Conservation (phyloP, 805 yeast species). For the Debaryomyces prosopidis region DNA sequence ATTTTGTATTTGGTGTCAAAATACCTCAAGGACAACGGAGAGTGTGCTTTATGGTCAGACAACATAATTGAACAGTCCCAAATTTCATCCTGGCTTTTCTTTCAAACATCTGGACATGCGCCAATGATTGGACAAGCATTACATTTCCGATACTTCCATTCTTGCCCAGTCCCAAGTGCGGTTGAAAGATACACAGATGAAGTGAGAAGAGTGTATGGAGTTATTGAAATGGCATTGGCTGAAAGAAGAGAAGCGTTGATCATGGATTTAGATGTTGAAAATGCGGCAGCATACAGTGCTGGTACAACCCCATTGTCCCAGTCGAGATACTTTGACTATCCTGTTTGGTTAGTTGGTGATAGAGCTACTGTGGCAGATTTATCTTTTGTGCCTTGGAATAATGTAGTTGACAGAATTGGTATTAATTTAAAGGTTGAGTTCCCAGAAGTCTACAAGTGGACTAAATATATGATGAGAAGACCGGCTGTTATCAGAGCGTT, state of each 20-base stretch:
- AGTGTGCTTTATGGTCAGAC: slow-evolving; percentile 77
- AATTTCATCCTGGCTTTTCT: slow-evolving; percentile 85
- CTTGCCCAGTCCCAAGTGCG: slow-evolving; percentile 82
- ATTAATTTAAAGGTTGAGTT: slow-evolving; percentile 83
- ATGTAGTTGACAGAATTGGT: slow-evolving; percentile 90
- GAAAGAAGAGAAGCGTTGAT: slow-evolving; percentile 87
- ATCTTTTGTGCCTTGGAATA: slow-evolving; percentile 95
- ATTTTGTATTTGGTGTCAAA: slow-evolving; percentile 77
- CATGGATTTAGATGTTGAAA: slow-evolving; percentile 85
- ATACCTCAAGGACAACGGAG: slow-evolving; percentile 60
- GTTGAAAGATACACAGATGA: slow-evolving; percentile 90
- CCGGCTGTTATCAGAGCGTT: slow-evolving; percentile 88
- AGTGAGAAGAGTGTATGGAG: slow-evolving; percentile 90
- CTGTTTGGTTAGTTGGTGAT: slow-evolving; percentile 95
- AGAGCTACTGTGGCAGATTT: slow-evolving; percentile 79
- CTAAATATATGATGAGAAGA: slow-evolving; percentile 91
- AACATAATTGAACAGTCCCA: slow-evolving; percentile 79
- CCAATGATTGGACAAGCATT: slow-evolving; percentile 99
- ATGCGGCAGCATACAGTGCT: slow-evolving; percentile 82
- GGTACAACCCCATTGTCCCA: slow-evolving; percentile 87
- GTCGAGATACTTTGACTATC: slow-evolving; percentile 84
- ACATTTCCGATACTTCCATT: slow-evolving; percentile 89
- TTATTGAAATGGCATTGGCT: slow-evolving; percentile 91
- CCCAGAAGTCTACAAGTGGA: slow-evolving; percentile 96
- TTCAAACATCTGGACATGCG: slow-evolving; percentile 96